Evolutionary conservation across 106 monocot species (phyloP).

Genomic region (Dendrobium chrysotoxum): DNA sequence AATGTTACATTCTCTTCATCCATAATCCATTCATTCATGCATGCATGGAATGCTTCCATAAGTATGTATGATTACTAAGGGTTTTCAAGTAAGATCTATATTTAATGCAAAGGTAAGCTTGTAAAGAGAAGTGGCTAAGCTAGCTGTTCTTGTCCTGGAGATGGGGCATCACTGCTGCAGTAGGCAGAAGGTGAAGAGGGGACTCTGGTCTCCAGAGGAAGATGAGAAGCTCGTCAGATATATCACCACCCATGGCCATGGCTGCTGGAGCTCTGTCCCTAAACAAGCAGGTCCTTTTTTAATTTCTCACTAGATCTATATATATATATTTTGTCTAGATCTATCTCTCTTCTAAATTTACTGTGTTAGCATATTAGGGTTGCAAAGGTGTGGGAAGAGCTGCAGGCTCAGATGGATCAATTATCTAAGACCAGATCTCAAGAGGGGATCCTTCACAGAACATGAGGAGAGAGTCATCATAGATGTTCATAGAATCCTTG

Average conservation of each 20-base stretch:
- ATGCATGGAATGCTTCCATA: background rate
- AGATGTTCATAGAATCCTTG: slow-evolving; percentile 73
- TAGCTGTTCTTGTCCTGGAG: background rate
- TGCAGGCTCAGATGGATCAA: slow-evolving; percentile 4
- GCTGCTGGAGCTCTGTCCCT: slow-evolving; percentile 74
- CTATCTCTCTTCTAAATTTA: background rate
- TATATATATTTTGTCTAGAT: background rate
- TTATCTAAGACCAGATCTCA: slow-evolving; percentile 57
- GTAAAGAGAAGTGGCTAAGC: too few relatives aligned
- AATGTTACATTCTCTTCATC: background rate
- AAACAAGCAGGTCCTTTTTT: slow-evolving; percentile 41
- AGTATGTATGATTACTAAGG: too few relatives aligned
- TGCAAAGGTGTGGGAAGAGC: slow-evolving; percentile 58
- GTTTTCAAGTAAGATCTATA: too few relatives aligned
- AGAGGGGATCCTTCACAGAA: slow-evolving; percentile 55
- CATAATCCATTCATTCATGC: background rate
- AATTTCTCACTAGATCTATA: background rate
- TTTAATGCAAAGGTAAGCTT: too few relatives aligned
- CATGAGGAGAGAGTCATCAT: slow-evolving; percentile 69
- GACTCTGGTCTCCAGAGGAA: slow-evolving; percentile 54
- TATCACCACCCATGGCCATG: slow-evolving; percentile 64
- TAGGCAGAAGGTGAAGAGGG: slow-evolving; percentile 78
- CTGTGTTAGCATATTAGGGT: slow-evolving; percentile 22
- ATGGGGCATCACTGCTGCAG: slow-evolving; percentile 88
- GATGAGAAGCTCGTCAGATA: slow-evolving; percentile 26